phyloP scores from a whole-genome alignment of 139 green algal species.

The Micromonas commoda region DNA sequence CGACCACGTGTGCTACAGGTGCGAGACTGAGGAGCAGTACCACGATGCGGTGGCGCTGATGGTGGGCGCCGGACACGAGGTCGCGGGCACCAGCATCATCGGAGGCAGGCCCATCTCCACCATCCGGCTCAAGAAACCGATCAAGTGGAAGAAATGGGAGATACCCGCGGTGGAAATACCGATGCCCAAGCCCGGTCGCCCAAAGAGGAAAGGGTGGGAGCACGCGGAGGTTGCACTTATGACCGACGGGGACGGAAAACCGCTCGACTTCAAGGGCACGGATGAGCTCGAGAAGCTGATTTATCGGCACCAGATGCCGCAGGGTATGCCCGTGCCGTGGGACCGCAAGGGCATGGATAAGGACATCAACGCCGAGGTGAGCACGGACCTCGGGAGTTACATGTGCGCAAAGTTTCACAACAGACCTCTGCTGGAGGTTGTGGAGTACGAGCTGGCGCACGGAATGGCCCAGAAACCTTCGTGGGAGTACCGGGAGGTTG shows the following conservation, averaged over 20 bases:
- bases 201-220: neutral
- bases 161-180: neutral
- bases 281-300: neutral
- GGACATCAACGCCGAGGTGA: conserved; percentile 2
- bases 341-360: neutral
- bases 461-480: neutral
- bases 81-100: neutral
- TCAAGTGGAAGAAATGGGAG: neutral
- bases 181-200: neutral
- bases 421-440: neutral
- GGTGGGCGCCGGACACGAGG: neutral
- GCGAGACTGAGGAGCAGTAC: neutral
- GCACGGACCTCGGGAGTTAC: neutral
- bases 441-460: neutral
- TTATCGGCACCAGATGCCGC: no score
- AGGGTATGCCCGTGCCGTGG: neutral
- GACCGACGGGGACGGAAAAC: neutral
- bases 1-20: conserved; percentile 3
- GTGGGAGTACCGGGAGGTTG: neutral
- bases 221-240: neutral
- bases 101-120: neutral
- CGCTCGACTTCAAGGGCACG: neutral
- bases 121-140: neutral
- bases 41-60: neutral
- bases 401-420: neutral